Conservation (phyloP, 768 basidiomycete species). For the Mrakia gelida region DNA sequence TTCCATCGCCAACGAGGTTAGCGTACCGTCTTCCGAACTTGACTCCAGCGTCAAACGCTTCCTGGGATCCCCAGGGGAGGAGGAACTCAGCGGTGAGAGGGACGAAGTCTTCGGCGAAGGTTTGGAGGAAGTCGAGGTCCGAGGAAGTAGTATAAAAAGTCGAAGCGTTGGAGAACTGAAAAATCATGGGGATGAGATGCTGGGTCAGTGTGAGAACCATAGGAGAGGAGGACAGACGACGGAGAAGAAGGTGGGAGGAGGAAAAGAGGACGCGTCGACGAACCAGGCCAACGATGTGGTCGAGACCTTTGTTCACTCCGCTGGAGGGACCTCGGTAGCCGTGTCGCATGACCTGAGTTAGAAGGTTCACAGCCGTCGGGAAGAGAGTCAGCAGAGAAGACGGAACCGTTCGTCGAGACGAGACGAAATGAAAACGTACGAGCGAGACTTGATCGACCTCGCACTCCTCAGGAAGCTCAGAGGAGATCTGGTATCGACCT, state of each 20-base stretch:
- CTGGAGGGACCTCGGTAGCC: slow-evolving; percentile 8
- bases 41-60: slow-evolving; percentile 17
- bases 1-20: neutral
- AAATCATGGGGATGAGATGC: neutral
- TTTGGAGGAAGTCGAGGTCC: slow-evolving; percentile 34
- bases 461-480: slow-evolving; percentile 15
- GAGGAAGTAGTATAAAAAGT: slow-evolving; percentile 22
- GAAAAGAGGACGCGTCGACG: neutral
- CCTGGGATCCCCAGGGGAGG: slow-evolving; percentile 1
- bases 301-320: neutral
- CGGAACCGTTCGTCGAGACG: neutral
- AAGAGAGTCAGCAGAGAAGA: neutral
- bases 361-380: no score
- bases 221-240: neutral
- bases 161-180: neutral
- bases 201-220: neutral
- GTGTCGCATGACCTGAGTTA: neutral
- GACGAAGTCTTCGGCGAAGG: slow-evolving; percentile 32
- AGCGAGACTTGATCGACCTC: slow-evolving; percentile 18
- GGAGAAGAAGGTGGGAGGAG: neutral
- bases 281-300: neutral
- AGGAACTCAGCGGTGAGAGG: slow-evolving; percentile 27
- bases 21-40: slow-evolving; percentile 1
- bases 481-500: neutral
- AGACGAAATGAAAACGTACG: slow-evolving; percentile 10